Evolutionary conservation across 306 rosid genomes (phyloP), one percentile per base, ranked within the genome.

Genomic region (Vigna hirtella): DNA sequence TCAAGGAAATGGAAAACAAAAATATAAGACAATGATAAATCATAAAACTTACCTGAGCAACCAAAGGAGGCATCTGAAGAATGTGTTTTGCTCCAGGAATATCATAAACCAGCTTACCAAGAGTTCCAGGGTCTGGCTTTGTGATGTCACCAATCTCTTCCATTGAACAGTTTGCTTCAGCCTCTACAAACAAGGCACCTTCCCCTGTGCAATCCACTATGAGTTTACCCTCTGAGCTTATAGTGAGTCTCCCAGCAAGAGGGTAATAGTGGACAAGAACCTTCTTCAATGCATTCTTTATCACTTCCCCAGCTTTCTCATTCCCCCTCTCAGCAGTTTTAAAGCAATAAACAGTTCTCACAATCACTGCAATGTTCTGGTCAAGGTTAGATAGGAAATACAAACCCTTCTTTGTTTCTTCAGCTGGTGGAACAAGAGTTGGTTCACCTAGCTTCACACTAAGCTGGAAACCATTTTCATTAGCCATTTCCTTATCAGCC

Each of bases 181-280:
- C 99, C 72, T 93, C 99, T 42, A 95, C 94, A 73, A 85, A 91
- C 6, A 95, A 70, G 5, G 98, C 99, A 36, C 99, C 99, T 61
- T 93, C 98, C 30, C 90, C 97, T 5, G 91, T 89, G 83, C 99
- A 93, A 5, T 91, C 88, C 62, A 95, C 96, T 13, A 91, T 93
- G 47, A 95, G 89, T 20, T 95, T 95, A 12, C 93, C 92, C 67
- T 93, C 97, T 10, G 89, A 5, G 83, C 99, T 91, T 61, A 95
- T 78, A 4, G 79, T 83, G 9, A 95, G 76, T 57, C 98, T 78
- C 17, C 99, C 99, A 13, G 98, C 99, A 58, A 92, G 85, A 5
- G 98, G 98, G 71, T 95, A 87, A 61, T 89, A 95, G 13, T 86
- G 86, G 15, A 89, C 98, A 69, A 92, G 96, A 70, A 93, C 90